Evolutionary conservation across 192 early-diverging fungal genomes (phyloP).

Genomic region (Phycomyces nitens): DNA sequence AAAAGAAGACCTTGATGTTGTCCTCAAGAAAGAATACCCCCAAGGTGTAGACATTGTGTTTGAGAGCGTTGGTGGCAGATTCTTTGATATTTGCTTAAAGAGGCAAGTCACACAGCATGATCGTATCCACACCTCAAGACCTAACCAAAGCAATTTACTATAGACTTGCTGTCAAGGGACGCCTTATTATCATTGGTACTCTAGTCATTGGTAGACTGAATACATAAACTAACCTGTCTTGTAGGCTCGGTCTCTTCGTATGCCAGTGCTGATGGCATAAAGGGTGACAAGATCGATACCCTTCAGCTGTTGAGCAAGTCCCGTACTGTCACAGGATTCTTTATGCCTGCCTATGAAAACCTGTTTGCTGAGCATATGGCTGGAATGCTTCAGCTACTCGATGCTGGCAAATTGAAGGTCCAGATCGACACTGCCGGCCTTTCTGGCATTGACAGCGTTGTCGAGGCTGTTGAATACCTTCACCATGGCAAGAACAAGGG

Average conservation of each 20-base stretch:
- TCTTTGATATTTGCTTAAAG: conserved; percentile 41
- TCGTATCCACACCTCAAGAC: conserved; percentile 34
- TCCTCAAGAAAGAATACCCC: conserved; percentile 53
- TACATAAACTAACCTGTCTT: not conserved
- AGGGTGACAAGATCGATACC: conserved; percentile 42
- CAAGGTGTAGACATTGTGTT: conserved; percentile 55
- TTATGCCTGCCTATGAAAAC: conserved; percentile 43
- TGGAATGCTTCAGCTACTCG: conserved; percentile 26
- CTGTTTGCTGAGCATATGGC: conserved; percentile 33
- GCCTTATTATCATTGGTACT: conserved; percentile 30
- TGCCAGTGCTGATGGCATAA: conserved; percentile 22
- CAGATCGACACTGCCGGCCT: conserved; percentile 40
- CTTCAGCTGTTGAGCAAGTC: conserved; percentile 45
- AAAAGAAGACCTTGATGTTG: conserved; percentile 45
- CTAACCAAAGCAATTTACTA: not conserved
- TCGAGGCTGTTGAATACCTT: conserved; percentile 44
- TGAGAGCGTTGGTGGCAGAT: conserved; percentile 56
- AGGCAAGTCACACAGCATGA: conserved; percentile 24
- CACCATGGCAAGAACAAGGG: conserved; percentile 53
- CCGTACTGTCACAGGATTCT: conserved; percentile 52
- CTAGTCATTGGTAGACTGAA: conserved; percentile 20
- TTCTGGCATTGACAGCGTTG: conserved; percentile 35
- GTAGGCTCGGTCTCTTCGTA: conserved; percentile 18
- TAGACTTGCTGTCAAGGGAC: conserved; percentile 30
- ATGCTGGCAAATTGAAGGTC: conserved; percentile 36